phyloP scores from a whole-genome alignment of 2,329 filamentous ascomycete genomes.

The Aureobasidium melanogenum region DNA sequence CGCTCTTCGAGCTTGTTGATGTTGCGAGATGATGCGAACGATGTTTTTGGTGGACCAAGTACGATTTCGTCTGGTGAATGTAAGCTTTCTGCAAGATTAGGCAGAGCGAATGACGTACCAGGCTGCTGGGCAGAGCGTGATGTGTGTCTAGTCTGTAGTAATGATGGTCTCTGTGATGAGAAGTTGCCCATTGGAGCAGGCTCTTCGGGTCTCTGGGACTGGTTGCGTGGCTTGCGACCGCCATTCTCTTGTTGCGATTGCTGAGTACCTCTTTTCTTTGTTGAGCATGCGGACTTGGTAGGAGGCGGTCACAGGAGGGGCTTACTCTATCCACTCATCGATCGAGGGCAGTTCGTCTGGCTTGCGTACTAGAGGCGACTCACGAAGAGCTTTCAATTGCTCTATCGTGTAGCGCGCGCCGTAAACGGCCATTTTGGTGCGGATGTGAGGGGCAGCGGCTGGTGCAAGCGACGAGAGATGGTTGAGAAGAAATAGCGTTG shows the following conservation, averaged over 20 bases:
- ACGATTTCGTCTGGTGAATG: constrained; percentile 60
- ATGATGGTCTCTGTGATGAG: constrained; percentile 23
- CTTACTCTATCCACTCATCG: constrained; percentile 94
- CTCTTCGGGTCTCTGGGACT: constrained; percentile 16
- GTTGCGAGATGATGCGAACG: constrained; percentile 67
- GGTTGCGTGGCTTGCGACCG: constrained; percentile 12
- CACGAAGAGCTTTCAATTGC: constrained; percentile 63
- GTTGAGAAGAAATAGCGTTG: background rate
- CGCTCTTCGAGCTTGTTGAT: constrained; percentile 34
- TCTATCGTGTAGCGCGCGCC: constrained; percentile 63
- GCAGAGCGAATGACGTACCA: background rate
- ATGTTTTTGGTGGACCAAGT: constrained; percentile 73
- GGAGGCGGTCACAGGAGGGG: constrained; percentile 13
- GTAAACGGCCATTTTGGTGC: constrained; percentile 18
- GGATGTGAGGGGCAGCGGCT: constrained; percentile 4
- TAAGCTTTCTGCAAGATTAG: background rate
- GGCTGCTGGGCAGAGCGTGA: constrained; percentile 11
- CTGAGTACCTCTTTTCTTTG: constrained; percentile 12
- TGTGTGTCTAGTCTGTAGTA: constrained; percentile 21
- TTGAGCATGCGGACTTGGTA: constrained; percentile 1
- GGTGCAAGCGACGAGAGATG: background rate
- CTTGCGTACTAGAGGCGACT: constrained; percentile 75
- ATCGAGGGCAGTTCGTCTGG: constrained; percentile 70
- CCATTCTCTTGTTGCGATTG: constrained; percentile 9
- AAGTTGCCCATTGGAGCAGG: constrained; percentile 29